These are phyloP conservation scores for Prinsepia uniflora DNA, from an alignment of 306 rosid genomes.

Conservation along the genomic window DNA sequence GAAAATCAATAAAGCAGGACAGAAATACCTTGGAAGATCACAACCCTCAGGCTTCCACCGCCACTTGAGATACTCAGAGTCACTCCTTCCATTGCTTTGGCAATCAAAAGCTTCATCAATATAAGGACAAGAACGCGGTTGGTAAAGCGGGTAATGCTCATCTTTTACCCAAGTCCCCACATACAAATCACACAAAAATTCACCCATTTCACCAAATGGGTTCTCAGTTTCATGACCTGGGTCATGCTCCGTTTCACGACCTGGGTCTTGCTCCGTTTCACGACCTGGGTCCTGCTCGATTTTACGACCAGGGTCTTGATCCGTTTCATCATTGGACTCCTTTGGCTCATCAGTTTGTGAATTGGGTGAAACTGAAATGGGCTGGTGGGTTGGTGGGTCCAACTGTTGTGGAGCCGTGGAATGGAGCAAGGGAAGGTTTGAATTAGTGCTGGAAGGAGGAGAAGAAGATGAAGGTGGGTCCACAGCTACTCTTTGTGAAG, in stretches of 20 bases:
- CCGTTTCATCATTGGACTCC: constrained; percentile 13
- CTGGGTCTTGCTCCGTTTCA: not conserved
- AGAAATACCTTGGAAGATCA: constrained; percentile 75
- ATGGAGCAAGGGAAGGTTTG: constrained; percentile 7
- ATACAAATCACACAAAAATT: constrained; percentile 59
- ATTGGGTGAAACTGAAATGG: constrained; percentile 15
- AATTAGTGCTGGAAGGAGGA: constrained; percentile 1
- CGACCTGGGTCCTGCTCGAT: constrained; percentile 4
- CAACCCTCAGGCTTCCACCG: constrained; percentile 87
- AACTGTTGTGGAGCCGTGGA: constrained; percentile 12
- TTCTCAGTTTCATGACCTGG: constrained; percentile 1
- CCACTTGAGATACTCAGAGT: constrained; percentile 68
- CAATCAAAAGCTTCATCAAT: constrained; percentile 91
- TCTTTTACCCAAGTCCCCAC: constrained; percentile 80
- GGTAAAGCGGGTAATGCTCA: constrained; percentile 60
- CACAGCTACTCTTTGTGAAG: not conserved
- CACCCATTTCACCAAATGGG: constrained; percentile 21
- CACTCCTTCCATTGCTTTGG: constrained; percentile 66
- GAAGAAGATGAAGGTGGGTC: constrained; percentile 16
- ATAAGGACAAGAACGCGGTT: constrained; percentile 79
- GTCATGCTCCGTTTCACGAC: not conserved
- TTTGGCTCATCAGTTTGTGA: not conserved
- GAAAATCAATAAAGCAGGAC: not conserved
- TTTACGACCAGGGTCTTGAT: not conserved
- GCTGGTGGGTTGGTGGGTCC: constrained; percentile 18